Evolutionary conservation across 73 alveolate genomes (phyloP).

Genomic region (Uronychia binucleata): DNA sequence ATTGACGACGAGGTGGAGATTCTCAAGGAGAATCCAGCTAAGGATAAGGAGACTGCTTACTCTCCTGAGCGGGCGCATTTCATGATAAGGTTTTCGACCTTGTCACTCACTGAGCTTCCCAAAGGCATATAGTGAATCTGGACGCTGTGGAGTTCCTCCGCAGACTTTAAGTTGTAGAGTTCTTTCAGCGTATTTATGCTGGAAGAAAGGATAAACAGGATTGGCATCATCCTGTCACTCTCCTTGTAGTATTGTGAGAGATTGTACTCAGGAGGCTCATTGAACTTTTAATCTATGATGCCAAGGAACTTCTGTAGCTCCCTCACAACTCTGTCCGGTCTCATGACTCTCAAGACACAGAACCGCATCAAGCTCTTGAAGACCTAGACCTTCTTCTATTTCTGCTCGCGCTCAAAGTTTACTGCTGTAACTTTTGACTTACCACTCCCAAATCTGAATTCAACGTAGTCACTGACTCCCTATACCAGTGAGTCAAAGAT

Average conservation of each 20-base stretch:
- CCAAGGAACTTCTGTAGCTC: constrained; percentile 32
- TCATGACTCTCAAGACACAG: constrained; percentile 30
- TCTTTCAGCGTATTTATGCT: constrained; percentile 40
- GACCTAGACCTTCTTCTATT: constrained; percentile 12
- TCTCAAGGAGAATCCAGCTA: constrained; percentile 43
- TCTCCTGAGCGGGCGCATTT: constrained; percentile 53
- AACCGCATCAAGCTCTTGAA: constrained; percentile 22
- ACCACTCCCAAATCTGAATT: constrained; percentile 1
- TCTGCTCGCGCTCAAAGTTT: constrained; percentile 37
- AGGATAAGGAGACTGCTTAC: no score
- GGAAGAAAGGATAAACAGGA: constrained; percentile 37
- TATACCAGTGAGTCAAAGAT: constrained; percentile 29
- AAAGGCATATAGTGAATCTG: constrained; percentile 62
- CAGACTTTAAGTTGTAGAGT: constrained; percentile 21
- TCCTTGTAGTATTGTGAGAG: constrained; percentile 32
- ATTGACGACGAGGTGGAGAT: constrained; percentile 36
- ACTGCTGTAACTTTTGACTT: neutral
- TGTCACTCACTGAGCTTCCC: constrained; percentile 48
- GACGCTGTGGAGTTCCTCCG: neutral
- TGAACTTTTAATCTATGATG: constrained; percentile 28
- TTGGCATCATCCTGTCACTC: constrained; percentile 13
- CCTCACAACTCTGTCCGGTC: constrained; percentile 40
- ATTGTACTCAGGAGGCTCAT: constrained; percentile 48
- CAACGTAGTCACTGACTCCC: constrained; percentile 47
- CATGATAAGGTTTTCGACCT: constrained; percentile 34